Evolutionary conservation across 2,329 filamentous ascomycete species (phyloP).

Genomic region (Chaetomium sp.): DNA sequence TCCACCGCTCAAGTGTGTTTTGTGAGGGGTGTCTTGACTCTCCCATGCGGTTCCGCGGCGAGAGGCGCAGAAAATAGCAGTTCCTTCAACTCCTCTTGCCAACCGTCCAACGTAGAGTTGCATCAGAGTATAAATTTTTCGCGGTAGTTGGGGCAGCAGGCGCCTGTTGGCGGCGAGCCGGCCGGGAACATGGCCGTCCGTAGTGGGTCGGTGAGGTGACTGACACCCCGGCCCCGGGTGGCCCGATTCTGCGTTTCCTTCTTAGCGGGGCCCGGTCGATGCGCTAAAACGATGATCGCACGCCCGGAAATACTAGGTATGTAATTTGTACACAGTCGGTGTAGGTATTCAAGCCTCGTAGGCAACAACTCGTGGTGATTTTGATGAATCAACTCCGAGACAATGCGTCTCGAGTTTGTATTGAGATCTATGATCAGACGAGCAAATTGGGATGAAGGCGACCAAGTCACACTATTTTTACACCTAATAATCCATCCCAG

Average conservation of each 20-base stretch:
- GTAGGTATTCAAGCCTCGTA: not conserved
- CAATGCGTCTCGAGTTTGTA: not conserved
- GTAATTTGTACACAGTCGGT: not conserved
- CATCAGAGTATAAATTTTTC: not conserved
- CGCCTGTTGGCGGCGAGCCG: constrained; percentile 8
- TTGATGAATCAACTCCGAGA: not conserved
- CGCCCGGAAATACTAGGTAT: not conserved
- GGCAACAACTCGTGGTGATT: not conserved
- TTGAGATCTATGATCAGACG: not conserved
- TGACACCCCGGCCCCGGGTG: not conserved
- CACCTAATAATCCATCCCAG: not conserved
- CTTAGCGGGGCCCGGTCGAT: not conserved
- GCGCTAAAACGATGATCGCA: not conserved
- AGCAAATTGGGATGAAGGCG: not conserved
- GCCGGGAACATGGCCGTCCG: not conserved
- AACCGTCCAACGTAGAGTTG: constrained; percentile 1
- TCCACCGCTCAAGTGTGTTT: not conserved
- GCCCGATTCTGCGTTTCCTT: not conserved
- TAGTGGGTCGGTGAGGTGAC: not conserved
- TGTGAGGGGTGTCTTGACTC: not conserved
- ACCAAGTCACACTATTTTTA: not conserved
- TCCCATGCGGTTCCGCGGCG: not conserved
- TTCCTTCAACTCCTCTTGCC: not conserved
- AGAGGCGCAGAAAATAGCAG: constrained; percentile 1
- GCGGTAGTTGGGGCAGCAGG: constrained; percentile 3